A percentile compares a stretch with the other conserved stretches of the same genome.
Conservation (phyloP, 176 grass and related monocot species). For the Carex pumila region DNA sequence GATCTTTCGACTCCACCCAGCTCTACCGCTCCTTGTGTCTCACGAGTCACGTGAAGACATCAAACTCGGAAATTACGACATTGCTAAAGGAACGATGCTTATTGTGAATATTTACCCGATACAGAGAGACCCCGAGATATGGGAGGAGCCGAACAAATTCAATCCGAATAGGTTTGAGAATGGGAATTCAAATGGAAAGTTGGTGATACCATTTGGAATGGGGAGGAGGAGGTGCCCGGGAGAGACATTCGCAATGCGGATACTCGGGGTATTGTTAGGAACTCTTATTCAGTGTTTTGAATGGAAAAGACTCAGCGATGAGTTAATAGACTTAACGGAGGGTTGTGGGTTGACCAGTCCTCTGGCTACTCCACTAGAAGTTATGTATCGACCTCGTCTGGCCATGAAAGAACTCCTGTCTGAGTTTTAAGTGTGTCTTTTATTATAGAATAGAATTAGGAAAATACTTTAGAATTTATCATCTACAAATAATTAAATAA, state of each 20-base stretch:
- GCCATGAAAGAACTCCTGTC: background rate
- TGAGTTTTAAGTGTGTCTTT: background rate
- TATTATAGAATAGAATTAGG: background rate
- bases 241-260: conserved; percentile 20
- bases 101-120: conserved; percentile 30
- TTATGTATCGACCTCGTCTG: background rate
- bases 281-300: conserved; percentile 31
- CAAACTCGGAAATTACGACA: conserved; percentile 16
- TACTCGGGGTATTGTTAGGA: conserved; percentile 14
- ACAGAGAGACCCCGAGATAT: conserved; percentile 12
- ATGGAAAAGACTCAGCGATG: conserved; percentile 1
- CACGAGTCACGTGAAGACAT: conserved; percentile 16
- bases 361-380: conserved; percentile 6
- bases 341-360: conserved; percentile 13
- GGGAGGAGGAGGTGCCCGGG: conserved; percentile 28
- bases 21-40: conserved; percentile 1
- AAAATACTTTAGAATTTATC: too few species aligned
- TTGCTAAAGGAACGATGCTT: conserved; percentile 27
- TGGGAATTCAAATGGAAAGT: background rate
- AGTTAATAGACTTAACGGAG: conserved; percentile 20
- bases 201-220: conserved; percentile 18
- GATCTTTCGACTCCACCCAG: conserved; percentile 24
- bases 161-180: conserved; percentile 22
- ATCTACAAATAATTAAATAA: too few species aligned
- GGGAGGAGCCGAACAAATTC: conserved; percentile 27